phyloP scores from a whole-genome alignment of 805 yeast species.

The Metahyphopichia silvanorum region DNA sequence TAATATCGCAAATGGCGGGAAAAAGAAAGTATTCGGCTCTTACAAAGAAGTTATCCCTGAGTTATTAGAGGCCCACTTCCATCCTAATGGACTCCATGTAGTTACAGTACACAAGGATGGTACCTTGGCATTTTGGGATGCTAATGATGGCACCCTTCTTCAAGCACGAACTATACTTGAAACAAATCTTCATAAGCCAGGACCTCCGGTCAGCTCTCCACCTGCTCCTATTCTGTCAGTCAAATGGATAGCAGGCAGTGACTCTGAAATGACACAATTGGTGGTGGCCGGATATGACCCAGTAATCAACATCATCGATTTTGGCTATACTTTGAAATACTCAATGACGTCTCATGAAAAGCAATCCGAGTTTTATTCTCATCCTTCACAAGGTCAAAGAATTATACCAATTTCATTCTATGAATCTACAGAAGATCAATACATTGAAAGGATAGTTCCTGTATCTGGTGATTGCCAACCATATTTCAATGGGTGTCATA shows the following conservation, averaged over 20 bases:
- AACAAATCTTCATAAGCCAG: slow-evolving; percentile 57
- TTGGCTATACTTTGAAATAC: slow-evolving; percentile 77
- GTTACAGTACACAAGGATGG: slow-evolving; percentile 80
- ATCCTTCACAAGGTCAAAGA: slow-evolving; percentile 44
- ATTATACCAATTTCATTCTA: slow-evolving; percentile 24
- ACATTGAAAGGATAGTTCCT: slow-evolving; percentile 25
- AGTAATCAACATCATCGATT: slow-evolving; percentile 53
- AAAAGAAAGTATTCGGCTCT: slow-evolving; percentile 37
- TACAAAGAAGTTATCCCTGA: slow-evolving; percentile 31
- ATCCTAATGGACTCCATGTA: slow-evolving; percentile 88
- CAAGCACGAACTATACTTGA: slow-evolving; percentile 74
- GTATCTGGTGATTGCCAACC: slow-evolving; percentile 50
- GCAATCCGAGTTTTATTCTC: slow-evolving; percentile 76
- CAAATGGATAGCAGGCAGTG: slow-evolving; percentile 74
- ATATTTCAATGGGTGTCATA: slow-evolving; percentile 74
- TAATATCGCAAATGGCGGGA: slow-evolving; percentile 32
- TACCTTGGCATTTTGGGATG: slow-evolving; percentile 90
- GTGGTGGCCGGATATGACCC: slow-evolving; percentile 68
- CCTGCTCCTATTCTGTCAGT: slow-evolving; percentile 49
- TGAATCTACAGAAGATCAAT: slow-evolving; percentile 16
- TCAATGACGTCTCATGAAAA: slow-evolving; percentile 78
- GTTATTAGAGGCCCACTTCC: slow-evolving; percentile 62
- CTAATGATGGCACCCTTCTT: slow-evolving; percentile 66
- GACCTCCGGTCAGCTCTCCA: slow-evolving; percentile 18
- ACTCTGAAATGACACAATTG: slow-evolving; percentile 77